Evolutionary conservation across 139 green algal species (phyloP), one percentile per base, ranked within the genome.

Genomic region (Tetraselmis striata): DNA sequence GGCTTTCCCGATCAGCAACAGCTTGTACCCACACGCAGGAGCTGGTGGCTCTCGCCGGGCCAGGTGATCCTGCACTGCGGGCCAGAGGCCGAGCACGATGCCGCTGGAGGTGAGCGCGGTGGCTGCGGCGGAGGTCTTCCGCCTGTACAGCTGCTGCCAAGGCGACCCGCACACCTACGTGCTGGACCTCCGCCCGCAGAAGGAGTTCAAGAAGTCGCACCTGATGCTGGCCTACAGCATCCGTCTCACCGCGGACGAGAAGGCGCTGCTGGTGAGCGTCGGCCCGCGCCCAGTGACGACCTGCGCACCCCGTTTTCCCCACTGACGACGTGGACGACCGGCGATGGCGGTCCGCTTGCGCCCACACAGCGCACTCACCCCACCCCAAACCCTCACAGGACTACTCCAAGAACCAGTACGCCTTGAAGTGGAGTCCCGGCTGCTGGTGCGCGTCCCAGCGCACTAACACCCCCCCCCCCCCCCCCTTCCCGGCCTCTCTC

Each of bases 191-290:
- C 83, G 92, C 2, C 77, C 80, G 26, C 75, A 88, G 2, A 94
- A 94, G 58, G 82, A 90, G 1, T 94, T 88, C 59, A 87, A 91
- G 31, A 85, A 85, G 27, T 31, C 30, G 23, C 92, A 95, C 32
- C 83, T 93, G 0, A 59, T 81, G 1, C 74, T 77, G 1, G 45
- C 90, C 0, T 95, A 89, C 80, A 89, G 80, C 78, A 85, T 94
- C 31, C 77, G 92, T 0, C 67, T 92, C 1, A 81, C 87, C 1
- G 82, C 80, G 22, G 92, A 91, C 67, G 89, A 87, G 18, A 80
- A 88, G n/a, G 84, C 85, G 2, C 84, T 95, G 25, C 80, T 91
- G 78, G 90, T 89, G 67, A 76, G 45, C 45, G 5, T 5, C 5
- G 11, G 45, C 45, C 45, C 11, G 45, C n/a, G n/a, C n/a, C n/a